Base-by-base conservation (phyloP, 2,329 filamentous ascomycete genomes). In the Stenocarpella maydis region DNA sequence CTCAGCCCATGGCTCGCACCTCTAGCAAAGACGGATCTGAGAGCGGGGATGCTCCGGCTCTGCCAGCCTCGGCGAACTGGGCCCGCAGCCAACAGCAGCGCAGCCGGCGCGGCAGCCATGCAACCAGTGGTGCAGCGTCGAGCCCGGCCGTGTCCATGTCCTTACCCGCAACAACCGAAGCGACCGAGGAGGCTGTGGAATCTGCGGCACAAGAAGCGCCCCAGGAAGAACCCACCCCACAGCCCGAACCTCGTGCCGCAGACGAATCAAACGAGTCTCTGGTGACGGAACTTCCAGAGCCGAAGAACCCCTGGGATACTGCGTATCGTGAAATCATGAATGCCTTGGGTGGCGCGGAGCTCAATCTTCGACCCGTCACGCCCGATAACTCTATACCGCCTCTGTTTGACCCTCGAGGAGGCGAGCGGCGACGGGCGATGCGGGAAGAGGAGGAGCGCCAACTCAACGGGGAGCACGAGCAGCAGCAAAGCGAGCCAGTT, bases 31-130 rank as follows among this genome's bases (percentile, higher is more conserved):
- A 97, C 70, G 90, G 88, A 12, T 90, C 91, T 0, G 88, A 91
- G 67, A 87, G 85, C 75, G 89, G 87, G n/a, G 95, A 98, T 76
- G 91, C 91, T 3, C 94, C 96, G 47, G 96, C 94, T n/a, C 84
- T 99, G 50, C 97, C 96, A 2, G 94, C 95, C 1, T 94, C 95
- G 4, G 96, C 95, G 5, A 98, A 91, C 77, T 99, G 96, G 96
- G 96, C 95, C 82, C 84, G 90, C 77, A 88, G 91, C 76, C 84
- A 90, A 68, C 88, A 84, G 79, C 88, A 86, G 73, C 86, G 85
- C 69, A 93, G 88, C 80, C 90, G 90, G 75, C 88, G 87, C 74
- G 92, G 88, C 71, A 97, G 94, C 75, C 89, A 94, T 74, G 91
- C 93, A 39, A 95, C 93, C 0, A 97, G 92, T 76, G 90, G 89